These are phyloP conservation scores for Nyssa sinensis DNA, from an alignment of 148 eudicot species.

Conservation along the genomic window DNA sequence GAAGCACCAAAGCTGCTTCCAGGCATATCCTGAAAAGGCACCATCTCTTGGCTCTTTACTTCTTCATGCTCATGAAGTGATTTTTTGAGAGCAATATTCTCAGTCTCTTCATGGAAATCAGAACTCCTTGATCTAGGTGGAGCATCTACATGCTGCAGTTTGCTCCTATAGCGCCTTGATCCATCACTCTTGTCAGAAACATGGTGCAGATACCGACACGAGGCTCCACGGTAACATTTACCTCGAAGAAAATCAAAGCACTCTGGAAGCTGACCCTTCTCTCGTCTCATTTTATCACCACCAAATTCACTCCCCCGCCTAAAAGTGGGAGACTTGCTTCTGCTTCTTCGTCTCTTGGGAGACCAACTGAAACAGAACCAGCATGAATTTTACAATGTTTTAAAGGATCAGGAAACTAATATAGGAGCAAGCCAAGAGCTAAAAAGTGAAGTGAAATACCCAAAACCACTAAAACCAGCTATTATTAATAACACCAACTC, in stretches of 20 bases:
- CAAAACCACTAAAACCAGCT: not conserved
- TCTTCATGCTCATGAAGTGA: conserved; percentile 31
- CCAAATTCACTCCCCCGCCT: conserved; percentile 46
- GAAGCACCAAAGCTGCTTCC: conserved; percentile 23
- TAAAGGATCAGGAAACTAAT: not conserved
- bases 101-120: conserved; percentile 34
- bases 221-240: conserved; percentile 76
- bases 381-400: conserved; percentile 1
- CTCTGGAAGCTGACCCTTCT: conserved; percentile 37
- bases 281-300: conserved; percentile 47
- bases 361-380: conserved; percentile 56
- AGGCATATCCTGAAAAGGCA: conserved; percentile 24
- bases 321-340: conserved; percentile 78
- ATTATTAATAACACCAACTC: conserved; percentile 1
- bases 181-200: conserved; percentile 47
- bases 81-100: conserved; percentile 14
- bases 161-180: conserved; percentile 45
- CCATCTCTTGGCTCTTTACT: conserved; percentile 30
- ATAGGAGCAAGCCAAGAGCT: not conserved
- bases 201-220: conserved; percentile 72
- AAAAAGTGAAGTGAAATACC: not conserved
- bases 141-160: conserved; percentile 31
- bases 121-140: conserved; percentile 31
- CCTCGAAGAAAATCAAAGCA: conserved; percentile 79
- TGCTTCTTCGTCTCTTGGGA: conserved; percentile 74